Base-by-base conservation (phyloP, 148 eudicot species). In the Nyssa sinensis region DNA sequence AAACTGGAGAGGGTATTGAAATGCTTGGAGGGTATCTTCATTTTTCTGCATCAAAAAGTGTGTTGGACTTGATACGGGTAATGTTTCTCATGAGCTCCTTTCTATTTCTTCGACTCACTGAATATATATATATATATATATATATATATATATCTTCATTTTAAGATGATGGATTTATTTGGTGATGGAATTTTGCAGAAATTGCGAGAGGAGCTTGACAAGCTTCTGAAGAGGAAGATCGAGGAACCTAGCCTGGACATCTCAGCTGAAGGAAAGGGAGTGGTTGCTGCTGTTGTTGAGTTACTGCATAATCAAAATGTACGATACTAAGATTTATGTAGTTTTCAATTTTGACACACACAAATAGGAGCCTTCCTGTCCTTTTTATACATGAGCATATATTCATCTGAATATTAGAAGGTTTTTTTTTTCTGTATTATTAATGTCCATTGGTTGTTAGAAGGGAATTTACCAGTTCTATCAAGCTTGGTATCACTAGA, bases 21-120 rank as follows among this genome's bases (percentile, higher is more conserved):
- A 95, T 95, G 98, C 94, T 95, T 47, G 97, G 93, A 16, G 98
- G 98, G 32, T 95, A 95, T 81, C 96, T 95, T 72, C 94, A 92
- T 81, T 95, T 95, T 76, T 95, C 97, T 28, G 96, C 98, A 33
- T 95, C 98, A 41, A 89, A 85, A 78, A 92, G 84, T 60, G 97
- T 92, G 70, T 71, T 95, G 75, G 97, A 89, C 62, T 82, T 95
- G 73, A 92, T 95, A 63, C 83, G 81, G 98, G 98, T 95, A 82
- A 21, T 4, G 2, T 76, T 16, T 51, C 24, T 62, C n/a, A 3
- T 5, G 2, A 21, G 19, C 39, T 74, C 75, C 51, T 61, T 66
- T n/a, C n/a, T n/a, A n/a, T n/a, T n/a, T n/a, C n/a, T n/a, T n/a
- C n/a, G n/a, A n/a, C n/a, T 47, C 59, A 12, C 21, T n/a, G 59